phyloP scores from a whole-genome alignment of 2,329 filamentous ascomycete genomes.

The Sporothrix dimorphospora region DNA sequence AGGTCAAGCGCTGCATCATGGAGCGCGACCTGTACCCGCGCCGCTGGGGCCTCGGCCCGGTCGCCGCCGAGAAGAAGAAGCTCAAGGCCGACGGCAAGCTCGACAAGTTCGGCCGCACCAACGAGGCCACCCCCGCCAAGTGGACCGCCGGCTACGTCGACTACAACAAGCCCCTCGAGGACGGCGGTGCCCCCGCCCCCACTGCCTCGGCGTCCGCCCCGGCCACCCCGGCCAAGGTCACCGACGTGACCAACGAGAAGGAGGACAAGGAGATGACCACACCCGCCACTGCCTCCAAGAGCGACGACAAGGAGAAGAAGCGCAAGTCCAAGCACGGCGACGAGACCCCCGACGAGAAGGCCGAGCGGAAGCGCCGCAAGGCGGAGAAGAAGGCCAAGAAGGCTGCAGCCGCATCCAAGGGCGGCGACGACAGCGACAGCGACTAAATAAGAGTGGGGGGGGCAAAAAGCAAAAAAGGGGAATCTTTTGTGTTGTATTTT shows the following conservation, averaged over 20 bases:
- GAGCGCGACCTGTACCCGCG: conserved; percentile 97
- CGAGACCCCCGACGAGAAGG: conserved; percentile 70
- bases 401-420: conserved; percentile 32
- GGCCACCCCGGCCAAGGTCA: conserved; percentile 38
- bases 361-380: conserved; percentile 41
- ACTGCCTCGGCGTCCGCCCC: conserved; percentile 49
- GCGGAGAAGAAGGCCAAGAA: conserved; percentile 41
- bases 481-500: neutral
- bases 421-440: conserved; percentile 37
- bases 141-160: conserved; percentile 95
- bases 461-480: neutral
- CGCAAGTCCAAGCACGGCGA: conserved; percentile 75
- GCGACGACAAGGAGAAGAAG: conserved; percentile 62
- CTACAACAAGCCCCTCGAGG: conserved; percentile 64
- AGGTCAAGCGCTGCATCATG: conserved; percentile 99
- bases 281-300: conserved; percentile 35
- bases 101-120: conserved; percentile 93
- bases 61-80: conserved; percentile 98
- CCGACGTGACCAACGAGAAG: conserved; percentile 36
- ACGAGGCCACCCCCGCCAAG: conserved; percentile 89
- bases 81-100: conserved; percentile 97
- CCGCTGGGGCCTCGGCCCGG: conserved; percentile 93
- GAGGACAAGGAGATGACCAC: conserved; percentile 31
- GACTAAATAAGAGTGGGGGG: no score
- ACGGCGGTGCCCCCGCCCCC: conserved; percentile 48